phyloP scores from a whole-genome alignment of 306 rosid species.

The Echinosophora koreensis region DNA sequence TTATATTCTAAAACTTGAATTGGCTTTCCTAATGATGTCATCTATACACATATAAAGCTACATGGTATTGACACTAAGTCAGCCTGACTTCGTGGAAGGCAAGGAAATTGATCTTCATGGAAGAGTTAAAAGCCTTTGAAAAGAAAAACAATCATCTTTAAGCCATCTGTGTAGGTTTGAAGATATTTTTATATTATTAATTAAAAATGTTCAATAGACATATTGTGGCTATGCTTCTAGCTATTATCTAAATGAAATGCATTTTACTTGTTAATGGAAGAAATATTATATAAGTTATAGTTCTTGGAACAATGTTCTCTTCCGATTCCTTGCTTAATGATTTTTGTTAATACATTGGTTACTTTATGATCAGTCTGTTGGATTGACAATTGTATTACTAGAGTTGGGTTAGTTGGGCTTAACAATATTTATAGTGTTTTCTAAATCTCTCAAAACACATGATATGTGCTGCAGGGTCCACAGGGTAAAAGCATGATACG shows the following conservation, averaged over 20 bases:
- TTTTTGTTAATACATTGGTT: constrained; percentile 14
- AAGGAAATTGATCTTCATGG: neutral
- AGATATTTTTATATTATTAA: neutral
- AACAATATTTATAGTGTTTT: neutral
- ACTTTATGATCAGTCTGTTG: constrained; percentile 31
- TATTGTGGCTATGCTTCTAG: constrained; percentile 1
- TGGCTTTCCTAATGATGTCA: neutral
- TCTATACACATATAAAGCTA: neutral
- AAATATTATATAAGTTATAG: neutral
- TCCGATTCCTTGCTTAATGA: constrained; percentile 5
- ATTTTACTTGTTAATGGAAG: neutral
- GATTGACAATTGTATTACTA: constrained; percentile 28
- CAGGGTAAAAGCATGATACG: constrained; percentile 54
- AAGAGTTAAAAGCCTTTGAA: neutral
- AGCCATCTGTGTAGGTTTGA: neutral
- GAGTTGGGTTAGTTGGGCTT: neutral
- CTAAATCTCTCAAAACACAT: constrained; percentile 40
- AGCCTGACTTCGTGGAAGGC: constrained; percentile 11
- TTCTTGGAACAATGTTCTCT: constrained; percentile 35
- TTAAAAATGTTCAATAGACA: neutral
- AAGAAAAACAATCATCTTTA: neutral
- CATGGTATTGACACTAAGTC: neutral
- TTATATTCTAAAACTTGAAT: constrained; percentile 14
- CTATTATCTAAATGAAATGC: neutral
- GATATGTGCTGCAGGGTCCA: constrained; percentile 67